Conservation (phyloP, 441 rosid species). For the Brassica hybrid region DNA sequence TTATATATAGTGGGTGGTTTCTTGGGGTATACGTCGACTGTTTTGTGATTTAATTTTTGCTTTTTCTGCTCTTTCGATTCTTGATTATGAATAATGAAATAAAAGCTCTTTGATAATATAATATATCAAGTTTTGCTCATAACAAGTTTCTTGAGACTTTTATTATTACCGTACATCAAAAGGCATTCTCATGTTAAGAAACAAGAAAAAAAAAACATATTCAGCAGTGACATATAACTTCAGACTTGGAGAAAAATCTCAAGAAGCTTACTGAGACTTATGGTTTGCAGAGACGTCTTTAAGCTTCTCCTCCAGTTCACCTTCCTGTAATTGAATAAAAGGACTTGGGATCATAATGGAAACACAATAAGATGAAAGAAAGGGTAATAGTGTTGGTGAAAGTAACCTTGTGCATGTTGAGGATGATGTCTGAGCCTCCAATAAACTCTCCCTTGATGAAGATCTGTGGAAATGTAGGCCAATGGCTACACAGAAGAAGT, state of each 20-base stretch:
- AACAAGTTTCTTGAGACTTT: constrained; percentile 17
- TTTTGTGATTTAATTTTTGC: constrained; percentile 17
- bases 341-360: neutral
- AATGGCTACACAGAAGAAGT: constrained; percentile 58
- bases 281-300: constrained; percentile 50
- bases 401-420: constrained; percentile 86
- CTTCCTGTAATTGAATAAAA: constrained; percentile 52
- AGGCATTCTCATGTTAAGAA: neutral
- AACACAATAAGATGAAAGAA: neutral
- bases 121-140: constrained; percentile 19
- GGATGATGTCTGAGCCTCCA: constrained; percentile 93
- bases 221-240: neutral
- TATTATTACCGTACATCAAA: constrained; percentile 27
- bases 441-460: constrained; percentile 92
- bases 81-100: constrained; percentile 31
- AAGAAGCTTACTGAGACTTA: constrained; percentile 46
- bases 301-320: constrained; percentile 84
- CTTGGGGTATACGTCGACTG: constrained; percentile 35
- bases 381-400: neutral
- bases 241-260: no score
- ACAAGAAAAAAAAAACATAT: constrained; percentile 22
- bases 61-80: constrained; percentile 25
- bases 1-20: constrained; percentile 21
- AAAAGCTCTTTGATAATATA: constrained; percentile 4
- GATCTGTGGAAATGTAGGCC: constrained; percentile 98